Evolutionary conservation across 768 basidiomycete species (phyloP).

Genomic region (Phlegmacium glaucopus): DNA sequence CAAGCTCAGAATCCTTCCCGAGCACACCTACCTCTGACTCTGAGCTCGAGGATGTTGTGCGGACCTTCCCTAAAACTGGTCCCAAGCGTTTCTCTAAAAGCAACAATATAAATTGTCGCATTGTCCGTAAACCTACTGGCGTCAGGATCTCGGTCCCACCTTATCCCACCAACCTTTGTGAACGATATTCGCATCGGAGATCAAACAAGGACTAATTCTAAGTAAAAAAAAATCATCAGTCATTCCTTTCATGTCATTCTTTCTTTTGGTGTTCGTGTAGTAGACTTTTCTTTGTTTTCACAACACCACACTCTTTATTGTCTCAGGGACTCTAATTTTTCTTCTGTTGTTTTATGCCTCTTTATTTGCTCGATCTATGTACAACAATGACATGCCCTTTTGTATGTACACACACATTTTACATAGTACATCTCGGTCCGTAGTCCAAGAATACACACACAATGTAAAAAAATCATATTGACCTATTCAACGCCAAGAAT

Average conservation of each 20-base stretch:
- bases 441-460: no score
- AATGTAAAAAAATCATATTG: no score
- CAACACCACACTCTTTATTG: no score
- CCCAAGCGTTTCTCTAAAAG: constrained; percentile 24
- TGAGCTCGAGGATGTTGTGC: constrained; percentile 20
- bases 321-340: no score
- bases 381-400: no score
- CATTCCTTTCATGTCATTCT: constrained; percentile 4
- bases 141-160: constrained; percentile 44
- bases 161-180: constrained; percentile 27
- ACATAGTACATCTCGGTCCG: no score
- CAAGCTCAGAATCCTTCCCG: constrained; percentile 40
- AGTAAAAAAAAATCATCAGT: constrained; percentile 1
- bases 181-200: constrained; percentile 27
- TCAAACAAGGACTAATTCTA: constrained; percentile 25
- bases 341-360: no score
- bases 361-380: no score
- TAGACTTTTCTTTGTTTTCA: no score
- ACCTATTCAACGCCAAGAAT: no score
- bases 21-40: constrained; percentile 35
- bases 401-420: no score
- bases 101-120: constrained; percentile 23
- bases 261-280: not conserved
- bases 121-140: constrained; percentile 36
- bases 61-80: constrained; percentile 12